Evolutionary conservation across 805 yeast genomes (phyloP), one percentile per base, ranked within the genome.

Genomic region (Teunomyces stri): DNA sequence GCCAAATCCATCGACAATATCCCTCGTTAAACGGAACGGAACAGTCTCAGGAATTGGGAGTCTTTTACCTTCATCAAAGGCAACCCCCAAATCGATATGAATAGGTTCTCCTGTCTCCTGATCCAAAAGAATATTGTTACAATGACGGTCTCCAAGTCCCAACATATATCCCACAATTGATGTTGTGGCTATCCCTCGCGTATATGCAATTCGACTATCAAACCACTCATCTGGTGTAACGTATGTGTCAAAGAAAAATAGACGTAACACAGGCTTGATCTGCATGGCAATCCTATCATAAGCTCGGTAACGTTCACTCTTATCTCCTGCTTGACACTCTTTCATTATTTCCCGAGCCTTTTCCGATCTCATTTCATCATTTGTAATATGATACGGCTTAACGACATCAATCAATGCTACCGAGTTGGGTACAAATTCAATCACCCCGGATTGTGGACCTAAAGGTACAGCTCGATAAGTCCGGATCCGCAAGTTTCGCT

Each of bases 101-200:
- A 94, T 84, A 0, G 97, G 96, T 56, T 91, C 97, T 0, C 98
- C 98, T 0, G 88, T 77, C n/a, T 63, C 59, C 42, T 75, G 74
- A 62, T 94, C 97, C n/a, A 94, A 60, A 41, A 94, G 65, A 33
- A 94, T 85, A 62, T 94, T 94, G 62, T 90, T 90, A 61, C 96
- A 81, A 65, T 94, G 99, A 25, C 99, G 73, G 63, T 94, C 99
- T 5, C 99, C 99, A 5, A 94, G 74, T 0, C 99, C 99, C 36
- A 94, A 69, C 11, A 94, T 74, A 63, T 88, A 77, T 0, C 99
- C 99, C 18, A 90, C 84, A 42, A 95, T 85, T 1, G 97, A 90
- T 1, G 86, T 78, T 0, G 89, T 79, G 0, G 97, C 97, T 1
- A 89, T 74, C 0, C 97, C 96, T 43, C 82, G 80, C 1, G 87